phyloP scores from a whole-genome alignment of 495 filamentous ascomycete genomes.

The Aspergillus sparsus region DNA sequence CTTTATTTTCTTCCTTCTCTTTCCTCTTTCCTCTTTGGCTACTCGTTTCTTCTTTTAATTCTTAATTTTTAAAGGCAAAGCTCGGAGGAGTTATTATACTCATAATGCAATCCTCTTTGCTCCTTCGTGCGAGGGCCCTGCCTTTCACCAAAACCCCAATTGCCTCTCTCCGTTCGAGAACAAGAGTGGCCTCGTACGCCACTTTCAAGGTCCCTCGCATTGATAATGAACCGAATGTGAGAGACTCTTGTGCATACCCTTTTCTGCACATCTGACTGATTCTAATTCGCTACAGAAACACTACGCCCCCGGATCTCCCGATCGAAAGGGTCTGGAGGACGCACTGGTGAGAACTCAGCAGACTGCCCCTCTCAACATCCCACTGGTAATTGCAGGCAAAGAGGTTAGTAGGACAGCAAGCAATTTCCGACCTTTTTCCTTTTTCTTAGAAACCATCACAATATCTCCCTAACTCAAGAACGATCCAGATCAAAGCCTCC shows the following conservation, averaged over 20 bases:
- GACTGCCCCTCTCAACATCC: conserved; percentile 66
- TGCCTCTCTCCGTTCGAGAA: conserved; percentile 25
- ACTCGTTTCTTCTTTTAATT: conserved; percentile 1
- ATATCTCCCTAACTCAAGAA: not conserved
- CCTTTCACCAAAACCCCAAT: conserved; percentile 28
- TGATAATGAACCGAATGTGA: conserved; percentile 90
- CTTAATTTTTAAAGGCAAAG: not conserved
- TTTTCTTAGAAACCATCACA: not conserved
- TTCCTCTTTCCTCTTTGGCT: conserved; percentile 9
- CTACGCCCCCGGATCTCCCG: conserved; percentile 77
- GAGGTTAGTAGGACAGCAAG: conserved; percentile 50
- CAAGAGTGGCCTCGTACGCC: conserved; percentile 58
- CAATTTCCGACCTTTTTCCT: not conserved
- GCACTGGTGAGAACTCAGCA: conserved; percentile 64
- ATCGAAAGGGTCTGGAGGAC: conserved; percentile 70
- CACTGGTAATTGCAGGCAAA: conserved; percentile 76
- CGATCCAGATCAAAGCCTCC: conserved; percentile 37
- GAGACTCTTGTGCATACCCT: conserved; percentile 28
- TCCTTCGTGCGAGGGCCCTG: conserved; percentile 37
- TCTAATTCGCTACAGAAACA: conserved; percentile 61
- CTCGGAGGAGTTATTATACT: not conserved
- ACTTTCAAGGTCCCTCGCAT: conserved; percentile 85
- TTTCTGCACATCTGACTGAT: not conserved
- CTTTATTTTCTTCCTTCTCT: conserved; percentile 14
- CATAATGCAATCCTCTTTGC: conserved; percentile 40